Conservation (phyloP, 1,284 basidiomycete genomes). For the Ustilago shanxiensis region DNA sequence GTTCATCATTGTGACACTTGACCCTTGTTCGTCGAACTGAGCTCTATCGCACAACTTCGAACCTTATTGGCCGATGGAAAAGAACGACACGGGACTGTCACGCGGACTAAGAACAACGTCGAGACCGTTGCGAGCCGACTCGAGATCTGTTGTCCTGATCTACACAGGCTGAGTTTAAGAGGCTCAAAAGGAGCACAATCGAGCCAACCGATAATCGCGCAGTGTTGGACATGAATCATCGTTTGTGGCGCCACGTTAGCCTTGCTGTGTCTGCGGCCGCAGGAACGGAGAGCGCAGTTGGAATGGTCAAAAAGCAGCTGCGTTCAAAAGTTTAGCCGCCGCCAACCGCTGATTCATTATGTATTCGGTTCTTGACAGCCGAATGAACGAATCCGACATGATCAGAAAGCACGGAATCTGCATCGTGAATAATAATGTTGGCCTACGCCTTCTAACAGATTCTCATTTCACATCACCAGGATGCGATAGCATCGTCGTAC, state of each 20-base stretch:
- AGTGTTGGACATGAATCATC: conserved; percentile 17
- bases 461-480: no score
- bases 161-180: background rate
- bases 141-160: background rate
- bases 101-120: background rate
- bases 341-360: background rate
- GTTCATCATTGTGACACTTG: background rate
- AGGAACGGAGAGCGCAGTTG: no score
- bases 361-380: background rate
- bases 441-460: background rate
- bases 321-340: background rate
- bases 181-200: background rate
- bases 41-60: background rate
- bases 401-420: background rate
- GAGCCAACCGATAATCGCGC: background rate
- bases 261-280: no score
- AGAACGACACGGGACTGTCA: background rate
- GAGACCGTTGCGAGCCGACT: background rate
- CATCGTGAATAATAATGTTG: background rate
- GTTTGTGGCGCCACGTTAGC: background rate
- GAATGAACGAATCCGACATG: conserved; percentile 1
- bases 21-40: background rate
- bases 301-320: no score
- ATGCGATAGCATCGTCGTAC: no score
- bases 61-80: background rate